Evolutionary conservation across 2,329 filamentous ascomycete species (phyloP).

Genomic region (Lachnellula arida): DNA sequence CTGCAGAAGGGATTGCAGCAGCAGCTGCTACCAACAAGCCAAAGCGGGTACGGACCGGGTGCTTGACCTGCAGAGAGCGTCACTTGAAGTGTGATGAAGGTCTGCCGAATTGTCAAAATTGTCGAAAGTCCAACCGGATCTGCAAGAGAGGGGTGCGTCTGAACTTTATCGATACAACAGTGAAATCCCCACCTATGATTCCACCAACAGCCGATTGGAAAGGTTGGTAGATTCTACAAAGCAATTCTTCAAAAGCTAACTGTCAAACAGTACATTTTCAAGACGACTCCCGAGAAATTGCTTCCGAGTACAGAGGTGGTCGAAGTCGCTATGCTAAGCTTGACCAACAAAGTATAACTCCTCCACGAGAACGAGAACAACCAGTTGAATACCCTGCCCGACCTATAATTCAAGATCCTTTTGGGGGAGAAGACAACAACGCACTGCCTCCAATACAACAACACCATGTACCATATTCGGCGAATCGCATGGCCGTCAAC

Average conservation of each 20-base stretch:
- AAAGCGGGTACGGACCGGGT: conserved; percentile 85
- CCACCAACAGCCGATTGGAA: conserved; percentile 61
- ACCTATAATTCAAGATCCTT: conserved; percentile 13
- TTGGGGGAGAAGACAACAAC: conserved; percentile 16
- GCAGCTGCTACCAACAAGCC: conserved; percentile 48
- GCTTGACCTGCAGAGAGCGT: conserved; percentile 81
- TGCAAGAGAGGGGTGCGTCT: conserved; percentile 84
- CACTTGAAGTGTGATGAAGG: conserved; percentile 89
- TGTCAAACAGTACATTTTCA: conserved; percentile 62
- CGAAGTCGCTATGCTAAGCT: conserved; percentile 64
- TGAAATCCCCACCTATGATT: conserved; percentile 60
- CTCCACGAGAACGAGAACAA: conserved; percentile 17
- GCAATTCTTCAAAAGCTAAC: conserved; percentile 11
- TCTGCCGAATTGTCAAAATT: conserved; percentile 63
- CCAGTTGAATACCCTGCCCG: conserved; percentile 23
- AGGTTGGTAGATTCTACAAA: conserved; percentile 38
- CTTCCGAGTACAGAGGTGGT: conserved; percentile 83
- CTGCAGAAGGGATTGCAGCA: conserved; percentile 11
- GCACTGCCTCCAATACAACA: conserved; percentile 30
- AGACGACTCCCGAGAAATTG: conserved; percentile 86
- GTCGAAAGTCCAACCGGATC: conserved; percentile 76
- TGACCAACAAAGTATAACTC: conserved; percentile 34
- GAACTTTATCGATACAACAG: conserved; percentile 85
- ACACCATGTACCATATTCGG: conserved; percentile 21
- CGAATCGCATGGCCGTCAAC: conserved; percentile 21